phyloP scores from a whole-genome alignment of 768 basidiomycete species.

The Russula griseocarnosa region DNA sequence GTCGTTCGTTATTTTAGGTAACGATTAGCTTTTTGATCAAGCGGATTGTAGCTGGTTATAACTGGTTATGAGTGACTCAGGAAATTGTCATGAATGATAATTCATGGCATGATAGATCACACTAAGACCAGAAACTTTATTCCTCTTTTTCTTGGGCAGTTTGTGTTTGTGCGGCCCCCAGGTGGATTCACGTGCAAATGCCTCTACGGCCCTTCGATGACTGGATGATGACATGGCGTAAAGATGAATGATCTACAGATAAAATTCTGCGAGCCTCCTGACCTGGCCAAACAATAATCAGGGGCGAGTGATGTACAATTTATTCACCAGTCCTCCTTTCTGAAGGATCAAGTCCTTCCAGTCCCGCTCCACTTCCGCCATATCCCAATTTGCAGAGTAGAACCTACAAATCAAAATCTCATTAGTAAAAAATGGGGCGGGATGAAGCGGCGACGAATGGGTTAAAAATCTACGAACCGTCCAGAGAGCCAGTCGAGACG shows the following conservation, averaged over 20 bases:
- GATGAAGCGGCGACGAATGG: no score
- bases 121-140: no score
- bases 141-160: no score
- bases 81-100: no score
- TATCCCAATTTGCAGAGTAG: slow-evolving; percentile 10
- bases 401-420: background rate
- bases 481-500: slow-evolving; percentile 15
- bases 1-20: no score
- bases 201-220: no score
- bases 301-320: background rate
- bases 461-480: slow-evolving; percentile 8
- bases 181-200: no score
- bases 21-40: no score
- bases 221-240: background rate
- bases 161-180: no score
- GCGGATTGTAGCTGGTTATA: no score
- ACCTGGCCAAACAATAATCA: background rate
- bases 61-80: no score
- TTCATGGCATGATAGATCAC: no score
- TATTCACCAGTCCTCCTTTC: slow-evolving; percentile 6
- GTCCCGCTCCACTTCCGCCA: slow-evolving; percentile 12
- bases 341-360: slow-evolving; percentile 12
- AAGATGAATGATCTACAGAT: background rate
- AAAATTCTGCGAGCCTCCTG: background rate
- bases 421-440: background rate